These are phyloP conservation scores for Aspergillus phoenicis DNA, from an alignment of 2,329 filamentous ascomycete species.

Conservation along the genomic window DNA sequence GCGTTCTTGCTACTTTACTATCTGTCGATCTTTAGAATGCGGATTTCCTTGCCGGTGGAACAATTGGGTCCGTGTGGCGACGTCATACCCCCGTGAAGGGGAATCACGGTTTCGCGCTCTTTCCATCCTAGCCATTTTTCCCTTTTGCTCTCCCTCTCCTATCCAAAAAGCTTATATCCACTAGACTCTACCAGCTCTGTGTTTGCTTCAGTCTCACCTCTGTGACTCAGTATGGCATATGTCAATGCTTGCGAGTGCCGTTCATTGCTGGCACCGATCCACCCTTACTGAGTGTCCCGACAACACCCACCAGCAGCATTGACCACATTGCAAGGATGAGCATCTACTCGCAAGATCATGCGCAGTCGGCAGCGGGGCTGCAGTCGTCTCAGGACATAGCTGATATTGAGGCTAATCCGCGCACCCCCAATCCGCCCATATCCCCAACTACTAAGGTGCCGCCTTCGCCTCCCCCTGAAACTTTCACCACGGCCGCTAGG, in stretches of 20 bases:
- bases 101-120: neutral
- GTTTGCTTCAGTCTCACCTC: neutral
- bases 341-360: conserved; percentile 37
- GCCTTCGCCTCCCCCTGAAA: conserved; percentile 25
- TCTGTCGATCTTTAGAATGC: neutral
- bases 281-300: neutral
- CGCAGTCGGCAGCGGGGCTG: conserved; percentile 21
- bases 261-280: neutral
- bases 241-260: neutral
- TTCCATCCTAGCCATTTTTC: neutral
- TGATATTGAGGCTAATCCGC: conserved; percentile 42
- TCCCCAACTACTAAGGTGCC: conserved; percentile 24
- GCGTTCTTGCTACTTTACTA: neutral
- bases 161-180: neutral
- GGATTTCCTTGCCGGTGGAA: neutral
- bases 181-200: neutral
- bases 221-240: neutral
- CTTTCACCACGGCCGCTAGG: conserved; percentile 30
- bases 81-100: conserved; percentile 13
- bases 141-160: neutral
- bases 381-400: conserved; percentile 24
- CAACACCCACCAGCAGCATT: neutral
- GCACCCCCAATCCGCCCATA: conserved; percentile 21
- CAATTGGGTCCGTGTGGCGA: neutral
- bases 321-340: conserved; percentile 32